phyloP scores from a whole-genome alignment of 305 asterid species.

The Salvia sclarea region DNA sequence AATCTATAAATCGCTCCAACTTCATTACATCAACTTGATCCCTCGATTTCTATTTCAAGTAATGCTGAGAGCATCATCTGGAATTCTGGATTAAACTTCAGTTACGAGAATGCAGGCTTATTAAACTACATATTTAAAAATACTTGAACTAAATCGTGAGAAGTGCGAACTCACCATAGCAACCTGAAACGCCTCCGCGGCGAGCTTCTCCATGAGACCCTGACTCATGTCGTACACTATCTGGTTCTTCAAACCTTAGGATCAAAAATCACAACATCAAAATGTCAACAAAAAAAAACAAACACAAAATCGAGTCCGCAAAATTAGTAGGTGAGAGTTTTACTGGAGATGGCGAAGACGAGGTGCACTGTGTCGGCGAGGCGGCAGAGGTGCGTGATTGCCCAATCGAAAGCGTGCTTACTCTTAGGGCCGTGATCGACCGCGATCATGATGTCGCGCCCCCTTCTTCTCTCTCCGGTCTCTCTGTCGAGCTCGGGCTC shows the following conservation, averaged over 20 bases:
- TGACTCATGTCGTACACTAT: conserved; percentile 68
- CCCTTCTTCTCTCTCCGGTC: conserved; percentile 79
- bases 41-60: background rate
- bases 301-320: background rate
- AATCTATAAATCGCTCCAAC: background rate
- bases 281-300: background rate
- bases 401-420: conserved; percentile 95
- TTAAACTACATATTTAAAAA: background rate
- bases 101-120: background rate
- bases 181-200: conserved; percentile 75
- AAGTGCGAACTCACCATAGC: conserved; percentile 64
- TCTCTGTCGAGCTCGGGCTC: conserved; percentile 72
- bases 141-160: background rate
- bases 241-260: conserved; percentile 54
- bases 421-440: conserved; percentile 90
- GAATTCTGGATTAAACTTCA: too few species aligned
- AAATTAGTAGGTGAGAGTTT: background rate
- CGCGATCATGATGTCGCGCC: conserved; percentile 72
- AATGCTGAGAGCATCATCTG: background rate
- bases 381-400: conserved; percentile 82
- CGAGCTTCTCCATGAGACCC: conserved; percentile 79
- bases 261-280: background rate
- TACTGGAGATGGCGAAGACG: conserved; percentile 72
- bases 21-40: background rate
- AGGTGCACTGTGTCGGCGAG: conserved; percentile 85